Conservation (phyloP, 2,329 filamentous ascomycete genomes). For the Aspergillus costaricaensis region DNA sequence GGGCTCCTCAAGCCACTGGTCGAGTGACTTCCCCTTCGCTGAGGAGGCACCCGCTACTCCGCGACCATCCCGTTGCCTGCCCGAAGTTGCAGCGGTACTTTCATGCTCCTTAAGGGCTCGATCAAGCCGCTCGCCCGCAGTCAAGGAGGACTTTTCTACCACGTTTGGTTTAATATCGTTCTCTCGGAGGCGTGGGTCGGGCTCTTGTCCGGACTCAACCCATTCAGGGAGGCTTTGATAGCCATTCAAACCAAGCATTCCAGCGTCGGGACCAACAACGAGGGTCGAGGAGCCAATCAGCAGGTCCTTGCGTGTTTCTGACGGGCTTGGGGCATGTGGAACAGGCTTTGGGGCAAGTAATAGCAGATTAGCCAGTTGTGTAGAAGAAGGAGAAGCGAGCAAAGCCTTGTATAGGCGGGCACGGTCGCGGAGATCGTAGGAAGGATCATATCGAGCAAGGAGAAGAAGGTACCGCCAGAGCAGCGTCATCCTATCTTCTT, state of each 20-base stretch:
- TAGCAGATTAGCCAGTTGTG: conserved; percentile 84
- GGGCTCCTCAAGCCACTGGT: conserved; percentile 81
- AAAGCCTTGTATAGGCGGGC: conserved; percentile 85
- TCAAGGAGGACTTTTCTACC: conserved; percentile 33
- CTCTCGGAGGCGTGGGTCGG: conserved; percentile 72
- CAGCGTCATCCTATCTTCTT: conserved; percentile 66
- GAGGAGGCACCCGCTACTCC: conserved; percentile 23
- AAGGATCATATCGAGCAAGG: conserved; percentile 87
- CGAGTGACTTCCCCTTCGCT: conserved; percentile 72
- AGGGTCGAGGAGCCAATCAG: conserved; percentile 82
- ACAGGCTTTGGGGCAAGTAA: conserved; percentile 93
- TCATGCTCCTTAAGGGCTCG: conserved; percentile 47
- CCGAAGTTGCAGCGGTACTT: conserved; percentile 25
- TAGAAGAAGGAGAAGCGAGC: conserved; percentile 70
- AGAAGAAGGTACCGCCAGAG: conserved; percentile 85
- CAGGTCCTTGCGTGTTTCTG: conserved; percentile 75
- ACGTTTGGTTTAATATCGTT: conserved; percentile 48
- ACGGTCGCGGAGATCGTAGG: conserved; percentile 91
- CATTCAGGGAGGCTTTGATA: conserved; percentile 81
- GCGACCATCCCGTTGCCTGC: conserved; percentile 20
- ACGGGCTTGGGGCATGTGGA: conserved; percentile 85
- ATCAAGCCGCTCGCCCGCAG: conserved; percentile 48
- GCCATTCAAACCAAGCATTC: conserved; percentile 71
- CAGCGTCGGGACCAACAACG: conserved; percentile 75
- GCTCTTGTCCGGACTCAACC: conserved; percentile 79